A percentile compares a stretch with the other conserved stretches of the same genome.
phyloP scores from a whole-genome alignment of 352 stramenopile genomes.

The Elongisporangium prolatum region DNA sequence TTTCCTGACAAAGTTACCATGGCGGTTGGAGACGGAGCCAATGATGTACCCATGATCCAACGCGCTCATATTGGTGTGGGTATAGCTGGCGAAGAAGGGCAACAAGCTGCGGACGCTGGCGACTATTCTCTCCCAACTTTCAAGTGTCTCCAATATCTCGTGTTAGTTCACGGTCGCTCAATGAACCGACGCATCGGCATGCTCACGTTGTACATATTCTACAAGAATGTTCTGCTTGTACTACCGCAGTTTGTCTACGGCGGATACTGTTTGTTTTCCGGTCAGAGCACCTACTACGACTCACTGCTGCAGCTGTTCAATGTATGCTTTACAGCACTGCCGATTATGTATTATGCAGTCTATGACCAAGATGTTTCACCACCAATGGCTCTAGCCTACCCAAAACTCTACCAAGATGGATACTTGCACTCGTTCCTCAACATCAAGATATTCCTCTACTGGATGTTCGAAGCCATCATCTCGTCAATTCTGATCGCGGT shows the following conservation, averaged over 20 bases:
- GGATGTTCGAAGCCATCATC: constrained; percentile 54
- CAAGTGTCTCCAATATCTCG: constrained; percentile 73
- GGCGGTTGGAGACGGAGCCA: constrained; percentile 87
- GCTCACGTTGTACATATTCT: constrained; percentile 84
- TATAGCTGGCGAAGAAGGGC: constrained; percentile 57
- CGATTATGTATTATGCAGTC: constrained; percentile 59
- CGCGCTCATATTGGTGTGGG: constrained; percentile 60
- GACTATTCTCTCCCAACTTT: constrained; percentile 91
- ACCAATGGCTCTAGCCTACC: constrained; percentile 32
- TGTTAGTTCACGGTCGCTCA: constrained; percentile 82
- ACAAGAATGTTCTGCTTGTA: constrained; percentile 84
- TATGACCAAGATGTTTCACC: constrained; percentile 54
- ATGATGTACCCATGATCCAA: constrained; percentile 93
- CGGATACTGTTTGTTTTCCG: constrained; percentile 66
- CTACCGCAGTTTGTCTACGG: constrained; percentile 78
- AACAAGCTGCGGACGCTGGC: constrained; percentile 85
- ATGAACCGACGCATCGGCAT: constrained; percentile 66
- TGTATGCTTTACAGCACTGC: constrained; percentile 73
- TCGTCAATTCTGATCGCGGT: constrained; percentile 46
- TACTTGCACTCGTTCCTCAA: constrained; percentile 48
- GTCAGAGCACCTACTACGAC: constrained; percentile 77
- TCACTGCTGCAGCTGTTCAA: constrained; percentile 76
- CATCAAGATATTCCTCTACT: constrained; percentile 34
- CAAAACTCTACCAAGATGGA: constrained; percentile 51
- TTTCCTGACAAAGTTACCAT: constrained; percentile 60